Base-by-base conservation (phyloP, 2,329 filamentous ascomycete species). In the Periconia sp. region DNA sequence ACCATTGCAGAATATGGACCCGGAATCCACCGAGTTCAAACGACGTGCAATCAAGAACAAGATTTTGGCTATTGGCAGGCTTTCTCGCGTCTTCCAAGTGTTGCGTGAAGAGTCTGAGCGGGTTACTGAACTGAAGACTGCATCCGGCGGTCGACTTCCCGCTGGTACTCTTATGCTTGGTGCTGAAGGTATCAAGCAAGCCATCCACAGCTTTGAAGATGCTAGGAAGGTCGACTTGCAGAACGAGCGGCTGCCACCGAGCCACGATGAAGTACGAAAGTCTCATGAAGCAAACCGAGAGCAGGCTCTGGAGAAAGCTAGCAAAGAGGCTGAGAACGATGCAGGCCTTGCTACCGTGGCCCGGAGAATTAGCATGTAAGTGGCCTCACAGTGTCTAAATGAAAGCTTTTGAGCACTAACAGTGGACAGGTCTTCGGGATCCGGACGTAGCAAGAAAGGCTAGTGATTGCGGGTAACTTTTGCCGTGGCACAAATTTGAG, bases 1-100 rank as follows among this genome's bases (percentile, higher is more conserved):
- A 35, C 86, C 92, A 1, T 75, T 87, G 44, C 61, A 67, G 27
- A 74, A 65, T 57, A 77, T 82, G 68, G 93, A 97, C 66, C 87
- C 89, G 13, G 92, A 96, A 47, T 92, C 89, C 49, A 91, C 88
- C 65, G 94, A 99, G 73, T 93, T 89, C 81, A 97, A 97, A 83
- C 85, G 94, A 69, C 88, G 92, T 44, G 92, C 92, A 3, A 96
- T 99, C 84, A 97, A 97, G 83, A 99, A 99, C 86, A 99, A 99
- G 82, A 97, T 99, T 70, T 80, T 99, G 65, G 94, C 94, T 56
- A 99, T 99, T 69, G 94, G 94, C 30, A 91, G 94, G 64, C 82
- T 99, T 60, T 97, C 94, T 37, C 90, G 94, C 66, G 94, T 99
- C 56, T 99, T 99, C 87, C 94, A 99, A 74, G 94, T 99, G 47